Conservation (phyloP, 2,329 filamentous ascomycete species). For the Endothia cerciana region DNA sequence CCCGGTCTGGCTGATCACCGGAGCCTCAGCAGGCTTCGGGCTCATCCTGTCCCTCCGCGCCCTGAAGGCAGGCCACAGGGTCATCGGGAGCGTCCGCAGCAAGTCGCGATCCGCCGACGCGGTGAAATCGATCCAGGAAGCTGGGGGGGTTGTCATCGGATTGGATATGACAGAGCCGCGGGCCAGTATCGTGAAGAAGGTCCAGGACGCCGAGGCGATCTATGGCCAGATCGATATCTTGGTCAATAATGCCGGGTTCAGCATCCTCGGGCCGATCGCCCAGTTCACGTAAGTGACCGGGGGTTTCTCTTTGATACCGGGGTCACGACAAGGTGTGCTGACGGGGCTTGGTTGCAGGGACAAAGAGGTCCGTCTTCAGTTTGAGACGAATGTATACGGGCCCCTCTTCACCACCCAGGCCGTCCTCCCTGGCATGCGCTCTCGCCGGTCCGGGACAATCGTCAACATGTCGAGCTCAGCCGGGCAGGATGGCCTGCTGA, state of each 20-base stretch:
- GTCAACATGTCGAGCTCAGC: conserved; percentile 37
- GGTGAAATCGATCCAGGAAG: conserved; percentile 34
- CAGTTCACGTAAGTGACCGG: conserved; percentile 14
- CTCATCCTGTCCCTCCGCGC: conserved; percentile 36
- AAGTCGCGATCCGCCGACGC: conserved; percentile 31
- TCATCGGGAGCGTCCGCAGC: conserved; percentile 39
- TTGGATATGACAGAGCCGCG: conserved; percentile 39
- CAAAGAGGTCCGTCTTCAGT: conserved; percentile 33
- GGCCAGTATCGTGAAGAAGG: conserved; percentile 34
- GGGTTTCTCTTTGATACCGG: not conserved
- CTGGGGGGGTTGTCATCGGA: conserved; percentile 36
- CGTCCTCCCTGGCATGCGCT: conserved; percentile 36
- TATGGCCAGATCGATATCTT: conserved; percentile 36
- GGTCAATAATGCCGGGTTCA: conserved; percentile 30
- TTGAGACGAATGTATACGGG: conserved; percentile 39
- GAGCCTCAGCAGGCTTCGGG: conserved; percentile 41
- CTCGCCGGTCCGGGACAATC: conserved; percentile 34
- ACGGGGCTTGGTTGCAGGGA: conserved; percentile 29
- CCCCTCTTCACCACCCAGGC: conserved; percentile 36
- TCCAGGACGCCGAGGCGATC: conserved; percentile 29
- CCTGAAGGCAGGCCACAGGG: conserved; percentile 38
- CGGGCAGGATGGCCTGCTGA: conserved; percentile 32
- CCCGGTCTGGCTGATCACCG: conserved; percentile 37
- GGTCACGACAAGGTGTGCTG: not conserved
- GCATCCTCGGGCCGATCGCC: conserved; percentile 13